Conservation (phyloP, 2,329 filamentous ascomycete genomes). For the Fusarium palustre region DNA sequence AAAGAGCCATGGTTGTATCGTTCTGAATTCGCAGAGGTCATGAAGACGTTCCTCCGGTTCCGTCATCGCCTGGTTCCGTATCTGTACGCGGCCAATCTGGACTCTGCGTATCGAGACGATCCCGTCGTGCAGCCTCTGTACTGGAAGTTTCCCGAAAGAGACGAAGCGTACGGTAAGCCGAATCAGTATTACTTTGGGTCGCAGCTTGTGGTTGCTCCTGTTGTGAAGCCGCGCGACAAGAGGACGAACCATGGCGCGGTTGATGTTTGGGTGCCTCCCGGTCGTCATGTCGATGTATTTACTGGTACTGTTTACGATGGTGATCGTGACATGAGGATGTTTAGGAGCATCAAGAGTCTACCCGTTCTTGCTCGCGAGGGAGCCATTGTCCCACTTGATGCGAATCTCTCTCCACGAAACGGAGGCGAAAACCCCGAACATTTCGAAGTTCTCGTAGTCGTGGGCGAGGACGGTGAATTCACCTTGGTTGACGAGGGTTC, state of each 20-base stretch:
- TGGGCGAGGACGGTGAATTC: slow-evolving; percentile 58
- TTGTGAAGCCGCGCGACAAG: slow-evolving; percentile 62
- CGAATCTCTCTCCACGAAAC: slow-evolving; percentile 55
- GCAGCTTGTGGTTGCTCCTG: slow-evolving; percentile 66
- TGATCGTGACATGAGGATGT: slow-evolving; percentile 63
- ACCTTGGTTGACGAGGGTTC: slow-evolving; percentile 63
- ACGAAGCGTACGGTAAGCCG: slow-evolving; percentile 66
- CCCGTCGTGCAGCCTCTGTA: slow-evolving; percentile 72
- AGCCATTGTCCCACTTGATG: slow-evolving; percentile 68
- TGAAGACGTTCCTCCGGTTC: slow-evolving; percentile 63
- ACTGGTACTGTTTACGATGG: slow-evolving; percentile 69
- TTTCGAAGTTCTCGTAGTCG: slow-evolving; percentile 62
- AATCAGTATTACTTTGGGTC: slow-evolving; percentile 72
- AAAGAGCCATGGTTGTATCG: slow-evolving; percentile 73
- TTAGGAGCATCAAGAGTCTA: slow-evolving; percentile 60
- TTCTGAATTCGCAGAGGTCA: slow-evolving; percentile 57
- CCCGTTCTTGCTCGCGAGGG: slow-evolving; percentile 69
- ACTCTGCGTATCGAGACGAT: slow-evolving; percentile 56
- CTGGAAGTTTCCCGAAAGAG: slow-evolving; percentile 65
- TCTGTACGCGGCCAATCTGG: slow-evolving; percentile 60
- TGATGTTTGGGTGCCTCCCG: slow-evolving; percentile 68
- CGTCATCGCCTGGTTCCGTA: slow-evolving; percentile 71
- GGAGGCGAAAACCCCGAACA: slow-evolving; percentile 60
- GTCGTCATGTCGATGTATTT: slow-evolving; percentile 68
- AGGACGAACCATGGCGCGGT: slow-evolving; percentile 61